phyloP scores from a whole-genome alignment of 1,284 basidiomycete species.

The Termitomyces sp. region DNA sequence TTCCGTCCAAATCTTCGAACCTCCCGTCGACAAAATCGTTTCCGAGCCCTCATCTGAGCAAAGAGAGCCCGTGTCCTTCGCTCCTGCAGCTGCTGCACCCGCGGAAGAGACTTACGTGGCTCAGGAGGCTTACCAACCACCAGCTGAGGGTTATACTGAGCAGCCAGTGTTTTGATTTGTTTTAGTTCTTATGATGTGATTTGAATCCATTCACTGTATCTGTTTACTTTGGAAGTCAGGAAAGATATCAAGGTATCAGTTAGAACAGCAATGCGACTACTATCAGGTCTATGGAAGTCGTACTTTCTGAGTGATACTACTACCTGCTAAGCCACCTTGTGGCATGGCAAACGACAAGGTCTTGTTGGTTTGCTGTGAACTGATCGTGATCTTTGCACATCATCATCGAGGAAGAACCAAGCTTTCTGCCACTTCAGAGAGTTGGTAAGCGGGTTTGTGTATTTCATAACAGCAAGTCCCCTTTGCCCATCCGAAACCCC shows the following conservation, averaged over 20 bases:
- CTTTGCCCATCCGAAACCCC: conserved; percentile 49
- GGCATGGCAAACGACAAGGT: conserved; percentile 16
- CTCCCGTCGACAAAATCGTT: conserved; percentile 75
- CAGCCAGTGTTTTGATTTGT: conserved; percentile 47
- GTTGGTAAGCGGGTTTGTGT: conserved; percentile 52
- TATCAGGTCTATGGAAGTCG: background rate
- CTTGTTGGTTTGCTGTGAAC: conserved; percentile 5
- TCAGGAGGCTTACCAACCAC: conserved; percentile 39
- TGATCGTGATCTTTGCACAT: conserved; percentile 34
- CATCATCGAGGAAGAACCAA: conserved; percentile 63
- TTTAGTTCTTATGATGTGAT: conserved; percentile 9
- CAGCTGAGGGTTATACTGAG: conserved; percentile 35
- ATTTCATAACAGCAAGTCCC: conserved; percentile 55
- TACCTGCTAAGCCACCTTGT: conserved; percentile 20
- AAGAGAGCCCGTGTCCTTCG: conserved; percentile 63
- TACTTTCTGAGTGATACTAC: conserved; percentile 16
- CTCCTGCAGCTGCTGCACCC: conserved; percentile 44
- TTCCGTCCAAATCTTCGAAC: conserved; percentile 87
- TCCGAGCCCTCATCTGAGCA: conserved; percentile 78
- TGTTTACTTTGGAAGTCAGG: conserved; percentile 1
- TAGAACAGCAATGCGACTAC: background rate
- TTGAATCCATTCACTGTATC: conserved; percentile 7
- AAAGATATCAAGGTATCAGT: background rate
- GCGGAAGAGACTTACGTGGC: conserved; percentile 46
- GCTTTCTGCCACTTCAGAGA: conserved; percentile 56